Evolutionary conservation across 768 basidiomycete species (phyloP).

Genomic region (Tricholoma sp.): DNA sequence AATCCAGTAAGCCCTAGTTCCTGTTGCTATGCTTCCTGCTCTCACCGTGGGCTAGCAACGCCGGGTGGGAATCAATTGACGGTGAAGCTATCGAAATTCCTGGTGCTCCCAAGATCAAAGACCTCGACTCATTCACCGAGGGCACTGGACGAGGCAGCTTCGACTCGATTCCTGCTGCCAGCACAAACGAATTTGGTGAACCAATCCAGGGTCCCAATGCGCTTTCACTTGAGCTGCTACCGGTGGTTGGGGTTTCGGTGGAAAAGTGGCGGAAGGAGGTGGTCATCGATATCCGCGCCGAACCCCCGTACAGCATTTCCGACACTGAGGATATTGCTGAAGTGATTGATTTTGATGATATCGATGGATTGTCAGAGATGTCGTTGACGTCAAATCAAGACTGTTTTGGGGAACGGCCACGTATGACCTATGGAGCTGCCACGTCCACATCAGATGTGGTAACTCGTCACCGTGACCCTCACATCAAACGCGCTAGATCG

Average conservation of each 20-base stretch:
- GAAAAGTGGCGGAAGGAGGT: conserved; percentile 43
- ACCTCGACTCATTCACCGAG: conserved; percentile 57
- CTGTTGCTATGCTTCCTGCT: not conserved
- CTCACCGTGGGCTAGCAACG: conserved; percentile 5
- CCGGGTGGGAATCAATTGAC: conserved; percentile 3
- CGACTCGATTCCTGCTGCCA: conserved; percentile 36
- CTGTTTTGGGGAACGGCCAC: conserved; percentile 1
- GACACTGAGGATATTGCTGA: conserved; percentile 11
- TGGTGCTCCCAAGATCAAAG: conserved; percentile 47
- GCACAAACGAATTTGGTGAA: conserved; percentile 29
- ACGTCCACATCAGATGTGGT: conserved; percentile 6
- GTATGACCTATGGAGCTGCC: conserved; percentile 6
- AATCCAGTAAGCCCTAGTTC: conserved; percentile 10
- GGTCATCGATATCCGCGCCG: conserved; percentile 15
- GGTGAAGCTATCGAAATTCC: conserved; percentile 23
- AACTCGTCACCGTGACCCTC: conserved; percentile 5
- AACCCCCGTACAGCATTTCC: conserved; percentile 4
- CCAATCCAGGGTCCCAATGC: conserved; percentile 29
- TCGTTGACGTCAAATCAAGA: conserved; percentile 4
- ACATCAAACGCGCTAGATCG: conserved; percentile 18
- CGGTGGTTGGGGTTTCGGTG: conserved; percentile 26
- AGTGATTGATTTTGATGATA: conserved; percentile 8
- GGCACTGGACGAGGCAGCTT: conserved; percentile 50
- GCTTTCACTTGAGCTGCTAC: conserved; percentile 25
- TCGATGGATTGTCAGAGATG: conserved; percentile 9